phyloP scores from a whole-genome alignment of 202 grass and related monocot genomes.

The Bolboschoenoplectus hybrid region DNA sequence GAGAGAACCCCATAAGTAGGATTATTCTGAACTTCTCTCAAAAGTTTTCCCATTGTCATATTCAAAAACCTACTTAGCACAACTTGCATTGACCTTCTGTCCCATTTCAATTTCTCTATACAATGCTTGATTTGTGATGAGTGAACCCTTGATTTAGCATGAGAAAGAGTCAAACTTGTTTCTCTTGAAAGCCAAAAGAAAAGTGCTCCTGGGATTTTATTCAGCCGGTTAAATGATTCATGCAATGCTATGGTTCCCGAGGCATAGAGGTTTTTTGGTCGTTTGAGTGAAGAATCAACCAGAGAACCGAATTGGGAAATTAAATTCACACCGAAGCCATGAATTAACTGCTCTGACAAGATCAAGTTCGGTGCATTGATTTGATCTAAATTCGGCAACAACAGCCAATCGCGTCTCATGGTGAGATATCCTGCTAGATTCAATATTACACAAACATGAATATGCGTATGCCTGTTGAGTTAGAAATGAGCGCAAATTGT shows the following conservation, averaged over 20 bases:
- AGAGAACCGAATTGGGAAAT: constrained; percentile 62
- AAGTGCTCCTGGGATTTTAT: constrained; percentile 72
- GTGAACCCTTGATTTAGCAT: constrained; percentile 48
- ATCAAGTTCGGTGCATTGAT: constrained; percentile 51
- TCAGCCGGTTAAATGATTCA: constrained; percentile 60
- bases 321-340: constrained; percentile 58
- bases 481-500: not conserved
- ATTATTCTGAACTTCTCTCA: constrained; percentile 55
- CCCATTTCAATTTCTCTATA: constrained; percentile 61
- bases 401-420: constrained; percentile 61
- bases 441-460: not conserved
- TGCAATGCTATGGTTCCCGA: constrained; percentile 61
- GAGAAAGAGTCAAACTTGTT: constrained; percentile 56
- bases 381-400: constrained; percentile 58
- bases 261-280: constrained; percentile 57
- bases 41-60: constrained; percentile 52
- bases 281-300: constrained; percentile 56
- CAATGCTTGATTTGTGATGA: constrained; percentile 49
- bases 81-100: constrained; percentile 55
- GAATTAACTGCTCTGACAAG: constrained; percentile 60
- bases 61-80: constrained; percentile 63
- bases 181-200: constrained; percentile 65
- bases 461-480: not conserved
- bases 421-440: not conserved
- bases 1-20: constrained; percentile 63